Conservation (phyloP, 2,329 filamentous ascomycete genomes). For the Bipolaris cookei region DNA sequence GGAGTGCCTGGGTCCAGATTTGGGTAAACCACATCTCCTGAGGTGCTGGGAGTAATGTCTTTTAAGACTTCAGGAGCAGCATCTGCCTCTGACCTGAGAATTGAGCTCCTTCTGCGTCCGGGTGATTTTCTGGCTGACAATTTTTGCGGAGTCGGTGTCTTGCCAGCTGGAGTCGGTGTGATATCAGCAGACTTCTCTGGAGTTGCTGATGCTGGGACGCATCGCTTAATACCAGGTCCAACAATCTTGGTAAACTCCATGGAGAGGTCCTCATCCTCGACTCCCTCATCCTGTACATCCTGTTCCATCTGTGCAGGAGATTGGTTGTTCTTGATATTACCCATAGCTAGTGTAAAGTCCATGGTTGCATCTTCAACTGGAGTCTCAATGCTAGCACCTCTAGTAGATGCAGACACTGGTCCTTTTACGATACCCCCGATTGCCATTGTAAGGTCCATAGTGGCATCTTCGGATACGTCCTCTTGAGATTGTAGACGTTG, state of each 20-base stretch:
- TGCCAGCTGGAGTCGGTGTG: constrained; percentile 15
- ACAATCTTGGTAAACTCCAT: constrained; percentile 61
- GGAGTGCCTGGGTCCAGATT: constrained; percentile 40
- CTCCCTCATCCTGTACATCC: constrained; percentile 13
- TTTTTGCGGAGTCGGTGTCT: constrained; percentile 32
- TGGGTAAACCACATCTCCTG: constrained; percentile 32
- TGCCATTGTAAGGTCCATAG: constrained; percentile 50
- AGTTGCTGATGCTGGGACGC: constrained; percentile 21
- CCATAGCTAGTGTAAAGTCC: constrained; percentile 50
- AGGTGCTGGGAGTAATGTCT: constrained; percentile 34
- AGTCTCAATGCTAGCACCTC: constrained; percentile 35
- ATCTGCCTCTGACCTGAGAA: constrained; percentile 11
- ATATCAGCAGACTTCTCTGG: constrained; percentile 28
- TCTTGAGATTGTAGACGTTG: constrained; percentile 47
- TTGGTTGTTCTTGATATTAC: constrained; percentile 40
- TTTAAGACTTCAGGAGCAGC: constrained; percentile 21
- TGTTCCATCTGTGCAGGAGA: constrained; percentile 6
- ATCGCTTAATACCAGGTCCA: constrained; percentile 51
- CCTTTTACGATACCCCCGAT: constrained; percentile 45
- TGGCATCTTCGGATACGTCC: constrained; percentile 49
- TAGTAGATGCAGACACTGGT: constrained; percentile 17
- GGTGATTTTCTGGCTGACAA: constrained; percentile 38
- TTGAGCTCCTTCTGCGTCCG: constrained; percentile 17
- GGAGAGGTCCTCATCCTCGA: constrained; percentile 53
- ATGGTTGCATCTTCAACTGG: constrained; percentile 47